Percentiles rank a stretch among this genome's conserved stretches.
phyloP scores from a whole-genome alignment of 1,284 basidiomycete genomes.

The Ceratobasidium sp. region DNA sequence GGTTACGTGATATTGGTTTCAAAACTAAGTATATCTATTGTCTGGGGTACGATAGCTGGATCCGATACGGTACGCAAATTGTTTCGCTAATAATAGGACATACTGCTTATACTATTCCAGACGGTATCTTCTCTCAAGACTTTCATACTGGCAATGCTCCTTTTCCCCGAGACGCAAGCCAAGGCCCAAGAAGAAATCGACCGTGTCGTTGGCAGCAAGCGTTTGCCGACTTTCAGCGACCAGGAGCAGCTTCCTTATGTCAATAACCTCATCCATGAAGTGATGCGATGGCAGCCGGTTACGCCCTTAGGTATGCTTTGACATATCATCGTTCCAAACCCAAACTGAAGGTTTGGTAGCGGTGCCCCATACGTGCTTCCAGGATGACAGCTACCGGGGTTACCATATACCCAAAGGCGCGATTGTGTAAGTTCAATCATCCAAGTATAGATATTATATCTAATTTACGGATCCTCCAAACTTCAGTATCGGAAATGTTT shows the following conservation, averaged over 20 bases:
- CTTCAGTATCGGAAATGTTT: constrained; percentile 39
- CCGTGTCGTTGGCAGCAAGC: constrained; percentile 52
- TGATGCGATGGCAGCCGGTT: constrained; percentile 52
- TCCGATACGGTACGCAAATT: constrained; percentile 25
- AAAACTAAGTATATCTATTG: not conserved
- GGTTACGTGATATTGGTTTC: not conserved
- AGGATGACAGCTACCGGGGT: constrained; percentile 49
- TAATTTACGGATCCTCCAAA: constrained; percentile 13
- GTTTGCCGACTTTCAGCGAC: constrained; percentile 51
- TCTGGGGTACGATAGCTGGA: constrained; percentile 3
- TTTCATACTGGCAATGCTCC: constrained; percentile 34
- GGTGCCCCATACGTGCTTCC: constrained; percentile 44
- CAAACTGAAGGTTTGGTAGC: constrained; percentile 24
- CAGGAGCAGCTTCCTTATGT: constrained; percentile 50
- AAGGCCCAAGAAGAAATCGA: constrained; percentile 54
- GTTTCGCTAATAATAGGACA: too few species aligned
- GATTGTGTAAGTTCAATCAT: constrained; percentile 31
- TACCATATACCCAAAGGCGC: constrained; percentile 49
- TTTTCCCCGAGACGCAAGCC: constrained; percentile 47
- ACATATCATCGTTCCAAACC: too few species aligned
- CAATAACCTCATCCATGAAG: constrained; percentile 51
- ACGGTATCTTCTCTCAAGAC: constrained; percentile 30
- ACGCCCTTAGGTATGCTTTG: constrained; percentile 47
- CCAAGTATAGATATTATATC: not conserved
- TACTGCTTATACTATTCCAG: not conserved